Evolutionary conservation across 257 asterid genomes (phyloP).

Genomic region (Datura wrightii): DNA sequence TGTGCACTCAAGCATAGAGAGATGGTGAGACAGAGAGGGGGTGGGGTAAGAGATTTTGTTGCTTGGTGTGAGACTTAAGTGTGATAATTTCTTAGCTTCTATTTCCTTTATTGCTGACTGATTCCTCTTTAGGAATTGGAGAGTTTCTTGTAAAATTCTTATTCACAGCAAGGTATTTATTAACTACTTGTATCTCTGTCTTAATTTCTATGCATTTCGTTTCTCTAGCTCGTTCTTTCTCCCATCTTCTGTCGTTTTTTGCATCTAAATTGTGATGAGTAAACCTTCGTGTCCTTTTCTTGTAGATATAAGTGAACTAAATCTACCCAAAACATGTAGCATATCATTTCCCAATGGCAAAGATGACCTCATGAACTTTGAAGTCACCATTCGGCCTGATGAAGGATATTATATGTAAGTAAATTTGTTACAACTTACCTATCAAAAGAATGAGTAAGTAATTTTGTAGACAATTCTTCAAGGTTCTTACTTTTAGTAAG

Average conservation of each 20-base stretch:
- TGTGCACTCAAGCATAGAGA: neutral
- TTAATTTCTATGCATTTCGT: neutral
- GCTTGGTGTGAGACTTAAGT: neutral
- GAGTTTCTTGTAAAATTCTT: neutral
- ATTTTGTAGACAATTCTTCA: neutral
- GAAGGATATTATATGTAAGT: constrained; percentile 88
- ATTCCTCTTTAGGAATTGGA: neutral
- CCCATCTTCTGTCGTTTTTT: neutral
- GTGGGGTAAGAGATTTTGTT: neutral
- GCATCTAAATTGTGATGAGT: constrained; percentile 6
- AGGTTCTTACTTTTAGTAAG: neutral
- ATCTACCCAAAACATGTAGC: constrained; percentile 82
- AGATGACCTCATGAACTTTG: constrained; percentile 96
- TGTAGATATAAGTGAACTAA: constrained; percentile 88
- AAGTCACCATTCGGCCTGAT: constrained; percentile 88
- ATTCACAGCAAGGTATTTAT: neutral
- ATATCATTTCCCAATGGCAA: constrained; percentile 90
- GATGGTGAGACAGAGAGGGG: neutral
- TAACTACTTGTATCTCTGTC: neutral
- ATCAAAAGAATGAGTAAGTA: neutral
- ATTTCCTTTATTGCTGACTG: neutral
- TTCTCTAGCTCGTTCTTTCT: neutral
- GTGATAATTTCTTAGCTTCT: neutral
- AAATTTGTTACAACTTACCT: neutral
- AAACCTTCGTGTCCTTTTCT: neutral